Evolutionary conservation across 345 rosid genomes (phyloP), one percentile per base, ranked within the genome.

Genomic region (Mangifera indica): DNA sequence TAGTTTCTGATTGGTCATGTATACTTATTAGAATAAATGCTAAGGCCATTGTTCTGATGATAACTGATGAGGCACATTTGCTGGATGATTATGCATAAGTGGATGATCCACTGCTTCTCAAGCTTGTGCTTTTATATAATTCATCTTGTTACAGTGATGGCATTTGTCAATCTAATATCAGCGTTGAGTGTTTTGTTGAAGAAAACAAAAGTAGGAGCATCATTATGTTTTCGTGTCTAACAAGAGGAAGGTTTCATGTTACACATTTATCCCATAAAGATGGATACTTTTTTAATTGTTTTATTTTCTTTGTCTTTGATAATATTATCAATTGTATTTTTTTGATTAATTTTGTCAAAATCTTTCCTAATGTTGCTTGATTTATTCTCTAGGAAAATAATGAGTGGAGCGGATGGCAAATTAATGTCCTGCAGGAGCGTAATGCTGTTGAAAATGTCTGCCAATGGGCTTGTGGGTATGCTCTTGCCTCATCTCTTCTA

Each of bases 401-500:
- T 51, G 97, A 89, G 70, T 93, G 99, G 98, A 86, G 76, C 7
- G 88, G 85, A 52, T 95, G 99, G 99, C 94, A 87, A 78, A 69
- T 73, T 51, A 80, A 72, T 71, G 90, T 93, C 75, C 79, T 93
- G 75, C 97, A 89, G 60, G 91, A 88, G 77, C 96, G 99, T 57
- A 96, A 93, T 76, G 84, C 77, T 48, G 83, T 93, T 54, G 98
- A 95, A 87, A 92, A 95, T 87, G 98, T 95, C 67, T 87, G 84
- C 72, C 82, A 89, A 72, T 96, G 99, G 99, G 91, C 89, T 63
- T 96, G 99, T 80, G 97, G 98, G 99, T 96, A 88, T 76, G 58
- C 40, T 72, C 40, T 75, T 67, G 34, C 49, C 54, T 69, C 58
- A 44, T 60, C 58, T 80, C 34, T 70, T 22, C 32, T 22, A 32